Conservation (phyloP, 1,139 yeast genomes). For the Lodderomyces elongisporus region DNA sequence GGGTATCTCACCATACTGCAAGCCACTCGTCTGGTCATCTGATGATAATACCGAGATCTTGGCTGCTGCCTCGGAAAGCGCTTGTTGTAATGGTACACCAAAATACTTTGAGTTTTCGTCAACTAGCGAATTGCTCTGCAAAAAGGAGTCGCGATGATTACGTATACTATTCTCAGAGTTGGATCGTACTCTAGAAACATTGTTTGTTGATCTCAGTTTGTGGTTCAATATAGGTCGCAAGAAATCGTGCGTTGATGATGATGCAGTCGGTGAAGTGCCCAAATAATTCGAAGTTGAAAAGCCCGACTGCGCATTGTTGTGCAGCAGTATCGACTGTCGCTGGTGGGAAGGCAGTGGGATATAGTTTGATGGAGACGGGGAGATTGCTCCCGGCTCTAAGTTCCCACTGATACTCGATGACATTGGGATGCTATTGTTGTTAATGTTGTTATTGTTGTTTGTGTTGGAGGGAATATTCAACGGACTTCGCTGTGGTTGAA, state of each 20-base stretch:
- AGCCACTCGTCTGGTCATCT: conserved; percentile 13
- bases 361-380: too few species aligned
- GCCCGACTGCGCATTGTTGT: too few species aligned
- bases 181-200: conserved; percentile 40
- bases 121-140: conserved; percentile 40
- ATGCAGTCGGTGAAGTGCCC: conserved; percentile 11
- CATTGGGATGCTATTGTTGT: conserved; percentile 10
- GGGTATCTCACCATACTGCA: conserved; percentile 75
- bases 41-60: conserved; percentile 59
- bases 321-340: conserved; percentile 11
- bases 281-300: conserved; percentile 4
- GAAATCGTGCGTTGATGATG: conserved; percentile 24
- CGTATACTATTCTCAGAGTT: conserved; percentile 39
- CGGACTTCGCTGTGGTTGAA: conserved; percentile 6
- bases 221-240: conserved; percentile 46
- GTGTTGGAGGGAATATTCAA: conserved; percentile 4
- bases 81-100: conserved; percentile 74
- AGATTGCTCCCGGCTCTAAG: too few species aligned
- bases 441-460: conserved; percentile 9
- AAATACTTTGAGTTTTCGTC: conserved; percentile 60
- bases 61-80: conserved; percentile 71
- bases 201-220: conserved; percentile 47
- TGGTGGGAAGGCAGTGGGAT: conserved; percentile 7
- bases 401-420: too few species aligned
- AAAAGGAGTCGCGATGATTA: conserved; percentile 54